Evolutionary conservation across 1,139 yeast genomes (phyloP), one percentile per base, ranked within the genome.

Genomic region (Zygosaccharomyces pseudobailii): DNA sequence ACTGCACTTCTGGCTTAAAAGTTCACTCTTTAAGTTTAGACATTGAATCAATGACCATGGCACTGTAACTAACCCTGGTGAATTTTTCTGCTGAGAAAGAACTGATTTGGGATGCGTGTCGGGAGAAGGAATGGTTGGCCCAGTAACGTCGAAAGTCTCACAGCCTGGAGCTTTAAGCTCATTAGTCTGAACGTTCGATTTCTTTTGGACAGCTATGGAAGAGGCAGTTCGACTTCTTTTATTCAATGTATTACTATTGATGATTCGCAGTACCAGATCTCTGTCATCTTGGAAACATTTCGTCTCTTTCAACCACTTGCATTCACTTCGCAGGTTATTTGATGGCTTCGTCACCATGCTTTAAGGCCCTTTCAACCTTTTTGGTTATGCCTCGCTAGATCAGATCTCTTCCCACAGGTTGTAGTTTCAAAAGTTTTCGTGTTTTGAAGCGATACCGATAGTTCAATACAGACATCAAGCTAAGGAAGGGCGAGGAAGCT

Each of bases 281-380:
- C 51, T 51, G 39, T 61, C 63, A 24, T 54, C 52, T 28, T 50
- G 50, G 5, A 54, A 50, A 3, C 49, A 27, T 3, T 27, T 42
- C 1, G 62, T 49, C 23, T 60, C 66, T 48, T 54, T 56, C 39
- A 59, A 42, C 67, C 67, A 62, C 49, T 60, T 60, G 45, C 58
- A 62, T 46, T 62, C 65, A 43, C 65, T 55, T 45, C 65, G 50
- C n/a, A 62, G 48, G 42, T 60, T 62, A 47, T 61, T 58, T 3
- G 65, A 59, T 30, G 63, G 64, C 41, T 61, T 61, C 10, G 55
- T 30, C n/a, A 53, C 58, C 65, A 60, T 58, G 36, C 42, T 35
- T 22, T 25, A 27, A 24, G 21, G 31, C 43, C 17, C 22, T 33
- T 13, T 24, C 22, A 21, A 22, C 28, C 30, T 34, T 38, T 40